Evolutionary conservation across 2,329 filamentous ascomycete genomes (phyloP).

Genomic region (Ophiostoma ulmi): DNA sequence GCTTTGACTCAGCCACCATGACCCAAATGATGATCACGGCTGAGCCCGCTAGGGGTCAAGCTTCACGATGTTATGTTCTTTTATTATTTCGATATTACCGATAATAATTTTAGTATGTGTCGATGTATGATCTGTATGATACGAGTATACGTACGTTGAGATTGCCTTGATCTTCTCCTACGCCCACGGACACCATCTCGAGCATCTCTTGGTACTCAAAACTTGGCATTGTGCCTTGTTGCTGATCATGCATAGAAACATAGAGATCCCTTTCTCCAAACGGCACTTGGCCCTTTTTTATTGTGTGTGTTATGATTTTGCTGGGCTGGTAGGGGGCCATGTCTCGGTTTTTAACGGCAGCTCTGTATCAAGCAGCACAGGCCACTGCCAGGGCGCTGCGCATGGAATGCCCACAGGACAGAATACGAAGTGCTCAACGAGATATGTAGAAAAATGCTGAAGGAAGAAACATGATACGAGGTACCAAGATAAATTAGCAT

Average conservation of each 20-base stretch:
- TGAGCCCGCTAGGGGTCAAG: slow-evolving; percentile 4
- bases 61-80: neutral
- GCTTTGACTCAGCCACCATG: slow-evolving; percentile 7
- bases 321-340: neutral
- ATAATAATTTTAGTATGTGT: neutral
- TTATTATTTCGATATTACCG: neutral
- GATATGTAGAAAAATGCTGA: slow-evolving; percentile 4
- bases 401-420: neutral
- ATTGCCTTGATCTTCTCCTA: neutral
- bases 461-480: neutral
- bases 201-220: neutral
- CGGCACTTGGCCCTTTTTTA: neutral
- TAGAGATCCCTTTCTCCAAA: neutral
- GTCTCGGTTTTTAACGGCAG: slow-evolving; percentile 10
- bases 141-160: neutral
- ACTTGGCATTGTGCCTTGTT: slow-evolving; percentile 1
- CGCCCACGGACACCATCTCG: neutral
- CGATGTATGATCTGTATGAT: neutral
- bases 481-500: neutral
- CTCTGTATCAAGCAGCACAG: slow-evolving; percentile 10
- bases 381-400: slow-evolving; percentile 5
- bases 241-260: slow-evolving; percentile 6
- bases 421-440: slow-evolving; percentile 7
- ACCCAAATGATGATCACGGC: neutral
- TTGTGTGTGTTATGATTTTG: neutral